These are phyloP conservation scores for Verticillium nubilum DNA, from an alignment of 2,329 filamentous ascomycete genomes.

Conservation along the genomic window DNA sequence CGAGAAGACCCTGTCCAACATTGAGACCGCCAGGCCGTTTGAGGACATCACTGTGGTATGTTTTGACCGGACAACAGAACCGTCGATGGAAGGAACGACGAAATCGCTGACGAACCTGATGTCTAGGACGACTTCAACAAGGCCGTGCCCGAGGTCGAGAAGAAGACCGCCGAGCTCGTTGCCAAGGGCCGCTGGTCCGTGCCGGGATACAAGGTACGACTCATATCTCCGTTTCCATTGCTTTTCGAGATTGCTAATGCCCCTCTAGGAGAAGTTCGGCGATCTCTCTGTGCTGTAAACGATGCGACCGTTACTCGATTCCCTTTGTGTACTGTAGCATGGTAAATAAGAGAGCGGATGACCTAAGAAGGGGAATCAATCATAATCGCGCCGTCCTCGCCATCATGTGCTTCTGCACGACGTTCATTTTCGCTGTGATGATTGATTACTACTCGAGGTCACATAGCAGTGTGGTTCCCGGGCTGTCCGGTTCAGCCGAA, in stretches of 20 bases:
- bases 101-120: slow-evolving; percentile 16
- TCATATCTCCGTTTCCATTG: slow-evolving; percentile 6
- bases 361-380: slow-evolving; percentile 12
- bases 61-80: slow-evolving; percentile 25
- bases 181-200: slow-evolving; percentile 98
- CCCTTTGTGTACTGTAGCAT: slow-evolving; percentile 63
- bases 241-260: slow-evolving; percentile 35
- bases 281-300: slow-evolving; percentile 90
- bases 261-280: slow-evolving; percentile 89
- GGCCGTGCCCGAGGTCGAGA: slow-evolving; percentile 93
- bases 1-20: slow-evolving; percentile 93
- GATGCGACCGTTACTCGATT: slow-evolving; percentile 33
- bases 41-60: slow-evolving; percentile 96
- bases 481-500: not conserved
- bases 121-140: slow-evolving; percentile 85
- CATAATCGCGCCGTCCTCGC: not conserved
- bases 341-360: slow-evolving; percentile 54
- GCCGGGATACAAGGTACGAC: slow-evolving; percentile 92
- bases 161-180: slow-evolving; percentile 91
- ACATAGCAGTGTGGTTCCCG: too few relatives aligned
- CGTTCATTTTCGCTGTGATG: not conserved
- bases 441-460: not conserved
- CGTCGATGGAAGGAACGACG: not conserved
- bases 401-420: not conserved
- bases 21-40: slow-evolving; percentile 91